Percentiles rank a stretch among this genome's conserved stretches.
Evolutionary conservation across 192 early-diverging fungal genomes (phyloP).

Genomic region (Lobosporangium transversale): DNA sequence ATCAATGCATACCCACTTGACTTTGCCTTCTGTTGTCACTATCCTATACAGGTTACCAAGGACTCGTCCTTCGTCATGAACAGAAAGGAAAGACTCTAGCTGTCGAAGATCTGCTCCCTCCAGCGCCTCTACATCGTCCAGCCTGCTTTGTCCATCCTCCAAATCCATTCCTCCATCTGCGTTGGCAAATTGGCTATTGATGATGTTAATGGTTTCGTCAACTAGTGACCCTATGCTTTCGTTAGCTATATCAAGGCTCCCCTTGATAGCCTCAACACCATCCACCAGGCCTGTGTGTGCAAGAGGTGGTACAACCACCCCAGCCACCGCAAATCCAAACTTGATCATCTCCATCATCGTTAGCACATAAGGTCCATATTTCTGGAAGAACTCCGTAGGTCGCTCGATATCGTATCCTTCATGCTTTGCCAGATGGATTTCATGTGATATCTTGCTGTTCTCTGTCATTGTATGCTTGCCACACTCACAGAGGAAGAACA

Average conservation of each 20-base stretch:
- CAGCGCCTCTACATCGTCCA: neutral
- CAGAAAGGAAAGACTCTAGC: neutral
- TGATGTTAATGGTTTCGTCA: neutral
- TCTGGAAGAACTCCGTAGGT: conserved; percentile 10
- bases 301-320: neutral
- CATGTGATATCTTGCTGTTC: neutral
- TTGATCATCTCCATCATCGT: conserved; percentile 1
- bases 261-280: neutral
- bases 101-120: conserved; percentile 2
- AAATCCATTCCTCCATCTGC: neutral
- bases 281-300: neutral
- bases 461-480: conserved; percentile 6
- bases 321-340: neutral
- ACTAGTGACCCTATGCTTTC: neutral
- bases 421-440: conserved; percentile 21
- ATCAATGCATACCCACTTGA: conserved; percentile 26
- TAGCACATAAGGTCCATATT: conserved; percentile 4
- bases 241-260: neutral
- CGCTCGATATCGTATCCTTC: conserved; percentile 8
- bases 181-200: neutral
- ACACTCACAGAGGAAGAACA: conserved; percentile 26
- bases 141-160: neutral
- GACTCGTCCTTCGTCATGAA: neutral
- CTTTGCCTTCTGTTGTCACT: neutral
- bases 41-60: conserved; percentile 9